phyloP scores from a whole-genome alignment of 129 eudicot genomes.

The Chrysanthemum lavandulifolium region DNA sequence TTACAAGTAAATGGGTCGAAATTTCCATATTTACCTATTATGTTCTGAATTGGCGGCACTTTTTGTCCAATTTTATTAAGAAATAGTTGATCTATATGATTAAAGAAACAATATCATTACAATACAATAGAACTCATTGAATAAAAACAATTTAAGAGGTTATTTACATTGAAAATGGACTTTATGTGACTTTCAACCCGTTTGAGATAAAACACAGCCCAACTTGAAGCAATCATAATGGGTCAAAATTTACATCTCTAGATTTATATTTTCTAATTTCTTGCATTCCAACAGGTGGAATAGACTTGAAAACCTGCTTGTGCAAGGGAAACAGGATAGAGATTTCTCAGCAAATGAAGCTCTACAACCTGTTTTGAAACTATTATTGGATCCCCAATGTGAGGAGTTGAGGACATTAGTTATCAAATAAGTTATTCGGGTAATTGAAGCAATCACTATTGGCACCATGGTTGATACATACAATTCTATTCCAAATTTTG shows the following conservation, averaged over 20 bases:
- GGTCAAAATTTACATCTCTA: background rate
- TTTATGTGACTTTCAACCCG: background rate
- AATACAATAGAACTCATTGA: background rate
- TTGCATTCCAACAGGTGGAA: slow-evolving; percentile 73
- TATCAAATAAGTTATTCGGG: slow-evolving; percentile 78
- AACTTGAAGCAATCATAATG: background rate
- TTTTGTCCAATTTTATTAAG: too few species aligned
- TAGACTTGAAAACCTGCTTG: slow-evolving; percentile 93
- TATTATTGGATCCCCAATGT: slow-evolving; percentile 78
- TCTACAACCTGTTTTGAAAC: slow-evolving; percentile 86
- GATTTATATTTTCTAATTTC: background rate
- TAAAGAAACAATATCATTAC: slow-evolving; percentile 1
- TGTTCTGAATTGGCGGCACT: too few species aligned
- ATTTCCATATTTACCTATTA: too few species aligned
- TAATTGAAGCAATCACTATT: slow-evolving; percentile 65
- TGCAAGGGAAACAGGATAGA: slow-evolving; percentile 74
- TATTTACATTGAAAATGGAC: background rate
- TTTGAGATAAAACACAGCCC: slow-evolving; percentile 10
- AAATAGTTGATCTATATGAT: too few species aligned
- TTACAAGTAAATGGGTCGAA: too few species aligned
- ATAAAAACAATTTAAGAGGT: background rate
- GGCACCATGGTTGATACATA: slow-evolving; percentile 72
- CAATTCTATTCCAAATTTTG: slow-evolving; percentile 63
- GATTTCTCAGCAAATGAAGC: slow-evolving; percentile 96
- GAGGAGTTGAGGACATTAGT: slow-evolving; percentile 79